Evolutionary conservation across 371 early-diverging fungal genomes (phyloP).

Genomic region (Mucor sp.): DNA sequence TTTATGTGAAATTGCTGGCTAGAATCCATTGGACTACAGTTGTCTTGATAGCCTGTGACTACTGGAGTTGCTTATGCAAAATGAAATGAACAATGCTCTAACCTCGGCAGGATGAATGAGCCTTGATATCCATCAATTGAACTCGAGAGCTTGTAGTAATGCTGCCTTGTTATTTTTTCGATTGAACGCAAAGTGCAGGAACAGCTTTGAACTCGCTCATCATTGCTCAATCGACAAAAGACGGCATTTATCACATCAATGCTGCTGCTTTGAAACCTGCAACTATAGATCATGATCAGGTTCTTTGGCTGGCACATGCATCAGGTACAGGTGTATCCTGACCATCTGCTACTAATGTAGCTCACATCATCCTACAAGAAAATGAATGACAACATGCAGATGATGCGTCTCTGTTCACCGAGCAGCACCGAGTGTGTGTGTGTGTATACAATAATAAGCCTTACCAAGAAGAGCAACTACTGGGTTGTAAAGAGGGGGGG

Average conservation of each 20-base stretch:
- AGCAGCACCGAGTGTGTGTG: neutral
- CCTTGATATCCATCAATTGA: too few relatives aligned
- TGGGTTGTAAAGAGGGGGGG: neutral
- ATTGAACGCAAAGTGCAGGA: too few relatives aligned
- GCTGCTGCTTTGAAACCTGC: too few relatives aligned
- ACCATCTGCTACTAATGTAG: neutral
- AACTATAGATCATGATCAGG: neutral
- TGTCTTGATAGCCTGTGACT: neutral
- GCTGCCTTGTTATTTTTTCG: too few relatives aligned
- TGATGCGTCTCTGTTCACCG: neutral
- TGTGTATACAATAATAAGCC: neutral
- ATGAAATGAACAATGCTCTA: neutral
- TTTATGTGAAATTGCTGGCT: neutral
- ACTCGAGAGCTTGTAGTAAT: too few relatives aligned
- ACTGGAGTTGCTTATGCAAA: neutral
- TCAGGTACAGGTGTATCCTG: neutral
- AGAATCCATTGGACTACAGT: neutral
- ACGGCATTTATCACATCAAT: too few relatives aligned
- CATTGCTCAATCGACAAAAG: too few relatives aligned
- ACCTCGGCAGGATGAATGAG: neutral
- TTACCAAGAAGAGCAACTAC: neutral
- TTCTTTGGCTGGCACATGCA: neutral
- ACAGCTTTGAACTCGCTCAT: too few relatives aligned
- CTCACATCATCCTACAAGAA: neutral
- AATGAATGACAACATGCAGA: neutral